Conservation (phyloP, 306 rosid genomes). For the Pachyrhizus erosus region DNA sequence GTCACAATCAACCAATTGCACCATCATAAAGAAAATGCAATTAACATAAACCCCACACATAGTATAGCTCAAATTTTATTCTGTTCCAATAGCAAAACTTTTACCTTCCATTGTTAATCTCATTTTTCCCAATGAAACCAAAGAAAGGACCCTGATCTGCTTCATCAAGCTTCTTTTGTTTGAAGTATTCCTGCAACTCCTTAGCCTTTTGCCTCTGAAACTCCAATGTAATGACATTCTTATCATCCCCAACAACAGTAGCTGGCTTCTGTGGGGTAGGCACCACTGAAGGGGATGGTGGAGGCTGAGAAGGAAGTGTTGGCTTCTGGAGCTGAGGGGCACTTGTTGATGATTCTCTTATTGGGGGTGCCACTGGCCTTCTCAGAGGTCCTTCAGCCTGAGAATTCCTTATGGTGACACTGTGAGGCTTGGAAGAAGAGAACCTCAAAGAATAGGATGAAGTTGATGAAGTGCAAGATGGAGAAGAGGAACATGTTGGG, state of each 20-base stretch:
- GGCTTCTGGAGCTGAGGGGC: constrained; percentile 59
- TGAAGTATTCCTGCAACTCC: constrained; percentile 90
- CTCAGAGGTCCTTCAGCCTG: constrained; percentile 88
- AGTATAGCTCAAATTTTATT: constrained; percentile 11
- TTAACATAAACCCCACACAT: constrained; percentile 16
- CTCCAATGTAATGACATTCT: constrained; percentile 71
- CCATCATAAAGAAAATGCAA: constrained; percentile 16
- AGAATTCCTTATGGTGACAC: constrained; percentile 63
- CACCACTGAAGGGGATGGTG: constrained; percentile 36
- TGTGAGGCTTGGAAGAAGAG: constrained; percentile 47
- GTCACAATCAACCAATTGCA: constrained; percentile 10
- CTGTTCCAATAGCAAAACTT: not conserved
- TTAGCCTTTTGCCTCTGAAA: constrained; percentile 89
- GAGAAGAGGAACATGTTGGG: constrained; percentile 61
- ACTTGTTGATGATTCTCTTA: constrained; percentile 60
- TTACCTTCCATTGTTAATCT: constrained; percentile 88
- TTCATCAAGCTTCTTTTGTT: constrained; percentile 87
- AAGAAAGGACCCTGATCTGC: constrained; percentile 81
- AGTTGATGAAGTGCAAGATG: constrained; percentile 50
- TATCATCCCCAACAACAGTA: constrained; percentile 48
- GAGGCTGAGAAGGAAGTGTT: constrained; percentile 57
- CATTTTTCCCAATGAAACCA: constrained; percentile 85
- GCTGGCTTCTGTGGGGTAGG: constrained; percentile 40
- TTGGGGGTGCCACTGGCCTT: constrained; percentile 79
- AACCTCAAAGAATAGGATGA: constrained; percentile 47